A percentile compares a stretch with the other conserved stretches of the same genome.
Conservation (phyloP, 805 yeast genomes). For the Schizosaccharomyces lindneri region DNA sequence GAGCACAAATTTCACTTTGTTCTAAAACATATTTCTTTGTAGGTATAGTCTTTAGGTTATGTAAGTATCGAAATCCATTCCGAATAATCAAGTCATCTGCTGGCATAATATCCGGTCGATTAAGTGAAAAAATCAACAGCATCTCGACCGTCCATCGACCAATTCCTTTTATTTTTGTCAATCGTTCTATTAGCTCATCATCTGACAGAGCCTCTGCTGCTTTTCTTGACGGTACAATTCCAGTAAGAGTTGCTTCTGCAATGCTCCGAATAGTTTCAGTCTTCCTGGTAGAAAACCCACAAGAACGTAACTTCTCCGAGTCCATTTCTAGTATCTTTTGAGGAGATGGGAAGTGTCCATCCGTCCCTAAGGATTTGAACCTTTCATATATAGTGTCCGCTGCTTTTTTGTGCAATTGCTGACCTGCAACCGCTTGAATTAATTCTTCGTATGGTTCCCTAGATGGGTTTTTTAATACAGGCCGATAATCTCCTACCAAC, state of each 20-base stretch:
- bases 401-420: not conserved
- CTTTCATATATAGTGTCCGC: not conserved
- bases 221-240: not conserved
- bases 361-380: not conserved
- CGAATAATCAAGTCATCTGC: not conserved
- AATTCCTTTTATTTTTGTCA: not conserved
- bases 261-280: not conserved
- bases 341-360: not conserved
- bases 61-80: not conserved
- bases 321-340: not conserved
- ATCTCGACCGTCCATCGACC: conserved; percentile 1
- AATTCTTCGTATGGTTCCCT: not conserved
- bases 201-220: not conserved
- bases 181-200: not conserved
- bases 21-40: not conserved
- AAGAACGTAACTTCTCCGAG: not conserved
- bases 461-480: not conserved
- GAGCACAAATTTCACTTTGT: not conserved
- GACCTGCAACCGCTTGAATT: not conserved
- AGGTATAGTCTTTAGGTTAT: not conserved
- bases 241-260: not conserved
- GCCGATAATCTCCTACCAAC: not conserved
- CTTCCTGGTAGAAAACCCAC: not conserved
- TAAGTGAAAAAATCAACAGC: not conserved
- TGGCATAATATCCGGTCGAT: not conserved